These are phyloP conservation scores for Somion occarium DNA, from an alignment of 1,284 basidiomycete species.

Conservation along the genomic window DNA sequence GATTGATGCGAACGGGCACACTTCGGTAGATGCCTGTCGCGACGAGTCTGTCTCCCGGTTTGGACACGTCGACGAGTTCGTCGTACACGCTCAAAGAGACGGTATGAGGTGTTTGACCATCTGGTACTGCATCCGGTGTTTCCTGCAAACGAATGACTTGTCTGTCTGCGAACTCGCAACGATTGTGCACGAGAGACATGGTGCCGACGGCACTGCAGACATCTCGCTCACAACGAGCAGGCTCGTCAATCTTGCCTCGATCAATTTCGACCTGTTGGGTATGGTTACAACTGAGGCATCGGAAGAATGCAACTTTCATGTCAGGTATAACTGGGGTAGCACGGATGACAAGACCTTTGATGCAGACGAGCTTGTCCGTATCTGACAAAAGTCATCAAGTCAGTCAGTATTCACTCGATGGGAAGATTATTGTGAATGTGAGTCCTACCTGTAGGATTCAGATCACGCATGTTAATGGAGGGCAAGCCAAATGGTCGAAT, in stretches of 20 bases:
- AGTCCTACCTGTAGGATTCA: constrained; percentile 86
- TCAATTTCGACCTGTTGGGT: constrained; percentile 95
- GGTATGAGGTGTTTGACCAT: constrained; percentile 97
- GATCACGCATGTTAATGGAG: constrained; percentile 84
- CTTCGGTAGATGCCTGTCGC: constrained; percentile 95
- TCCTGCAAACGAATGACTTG: constrained; percentile 96
- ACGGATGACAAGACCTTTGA: constrained; percentile 97
- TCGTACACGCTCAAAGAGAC: constrained; percentile 96
- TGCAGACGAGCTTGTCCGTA: constrained; percentile 92
- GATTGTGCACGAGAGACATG: constrained; percentile 95
- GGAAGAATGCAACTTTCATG: constrained; percentile 98
- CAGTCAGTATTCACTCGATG: no score
- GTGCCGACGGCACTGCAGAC: constrained; percentile 85
- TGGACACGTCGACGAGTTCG: constrained; percentile 92
- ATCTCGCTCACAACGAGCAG: constrained; percentile 86
- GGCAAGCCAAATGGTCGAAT: constrained; percentile 86
- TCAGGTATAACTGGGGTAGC: constrained; percentile 98
- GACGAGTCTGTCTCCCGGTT: constrained; percentile 91
- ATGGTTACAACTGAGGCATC: constrained; percentile 93
- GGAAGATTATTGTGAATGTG: no score
- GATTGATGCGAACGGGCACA: constrained; percentile 91
- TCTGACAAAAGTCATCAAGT: no score
- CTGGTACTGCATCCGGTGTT: constrained; percentile 95
- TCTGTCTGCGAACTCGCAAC: constrained; percentile 92
- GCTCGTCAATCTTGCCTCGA: constrained; percentile 93